Base-by-base conservation (phyloP, 257 asterid species). In the Gynochthodes officinalis region DNA sequence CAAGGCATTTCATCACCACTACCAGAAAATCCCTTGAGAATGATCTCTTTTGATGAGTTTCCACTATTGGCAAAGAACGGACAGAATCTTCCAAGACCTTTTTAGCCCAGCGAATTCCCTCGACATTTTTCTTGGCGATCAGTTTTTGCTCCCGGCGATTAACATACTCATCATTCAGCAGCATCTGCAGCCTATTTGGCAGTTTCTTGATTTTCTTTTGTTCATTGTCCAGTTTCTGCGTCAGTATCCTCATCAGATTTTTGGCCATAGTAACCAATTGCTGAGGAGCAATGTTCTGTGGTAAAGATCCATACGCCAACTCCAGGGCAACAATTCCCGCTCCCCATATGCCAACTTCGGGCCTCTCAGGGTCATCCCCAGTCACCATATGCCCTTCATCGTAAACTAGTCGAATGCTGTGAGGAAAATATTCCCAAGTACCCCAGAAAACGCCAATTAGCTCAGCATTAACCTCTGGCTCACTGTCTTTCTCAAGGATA, bases 1-100 rank as follows among this genome's bases (percentile, higher is more conserved):
- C 68, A 3, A 35, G 68, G 8, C 68, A 63, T 21, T 14, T 63
- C 68, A 35, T 19, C 48, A 63, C 68, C 5, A 63, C 48, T 37
- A 35, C 68, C 7, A 63, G 68, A 19, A 63, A 63, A 39, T 37
- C 23, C 68, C 30, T 35, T 10, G 68, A 63, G n/a, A 63, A 63
- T 1, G 68, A 28, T 23, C 44, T 63, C 6, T 50, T 50, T 0
- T 50, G 8, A 50, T 5, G 21, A 13, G 1, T 2, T 48, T 48
- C 21, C 15, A 0, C 21, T 21, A 2, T 48, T 48, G 53, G 21
- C 21, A 48, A 48, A 48, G 21, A 48, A 4, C 10, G 3, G 57
- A 21, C 49, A 7, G 15, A 12, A 7, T 43, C n/a, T n/a, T 5
- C 30, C 9, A 53, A 53, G 13, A 35, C n/a, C 10, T 28, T 27